phyloP scores from a whole-genome alignment of 2,329 filamentous ascomycete genomes.

The Diaporthe batatas region DNA sequence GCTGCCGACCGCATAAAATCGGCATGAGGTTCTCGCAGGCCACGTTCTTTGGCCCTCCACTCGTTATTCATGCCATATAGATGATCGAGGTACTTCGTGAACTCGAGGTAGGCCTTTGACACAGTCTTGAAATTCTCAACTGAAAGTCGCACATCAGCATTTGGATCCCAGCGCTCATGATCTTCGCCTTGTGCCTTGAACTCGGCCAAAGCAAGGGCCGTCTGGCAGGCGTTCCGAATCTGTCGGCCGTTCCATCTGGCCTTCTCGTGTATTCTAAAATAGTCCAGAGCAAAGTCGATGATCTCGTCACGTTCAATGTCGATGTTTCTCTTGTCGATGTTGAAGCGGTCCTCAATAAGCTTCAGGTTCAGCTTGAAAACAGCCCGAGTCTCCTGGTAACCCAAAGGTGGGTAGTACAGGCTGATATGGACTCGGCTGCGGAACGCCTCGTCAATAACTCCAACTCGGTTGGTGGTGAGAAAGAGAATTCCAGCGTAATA shows the following conservation, averaged over 20 bases:
- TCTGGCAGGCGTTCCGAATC: conserved; percentile 39
- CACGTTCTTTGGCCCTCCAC: not conserved
- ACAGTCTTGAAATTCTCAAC: conserved; percentile 19
- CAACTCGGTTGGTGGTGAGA: conserved; percentile 64
- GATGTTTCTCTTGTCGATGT: not conserved
- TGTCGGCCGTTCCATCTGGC: conserved; percentile 39
- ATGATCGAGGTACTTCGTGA: conserved; percentile 31
- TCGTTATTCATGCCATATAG: not conserved
- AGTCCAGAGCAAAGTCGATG: not conserved
- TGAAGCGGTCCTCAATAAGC: conserved; percentile 40
- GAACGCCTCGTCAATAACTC: conserved; percentile 61
- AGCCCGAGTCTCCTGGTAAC: conserved; percentile 56
- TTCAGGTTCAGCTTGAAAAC: conserved; percentile 60
- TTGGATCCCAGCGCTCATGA: not conserved
- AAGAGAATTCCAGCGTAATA: conserved; percentile 63
- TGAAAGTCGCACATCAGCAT: conserved; percentile 1
- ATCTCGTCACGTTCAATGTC: not conserved
- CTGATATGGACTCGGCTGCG: conserved; percentile 63
- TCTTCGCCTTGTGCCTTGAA: conserved; percentile 40
- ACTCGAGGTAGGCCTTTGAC: conserved; percentile 16
- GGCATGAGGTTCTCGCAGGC: not conserved
- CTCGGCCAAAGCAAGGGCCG: conserved; percentile 33
- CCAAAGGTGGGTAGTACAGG: conserved; percentile 59
- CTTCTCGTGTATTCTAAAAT: not conserved
- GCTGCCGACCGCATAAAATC: no score